These are phyloP conservation scores for Heterobasidion irregulare DNA, from an alignment of 1,284 basidiomycete genomes.

Conservation along the genomic window DNA sequence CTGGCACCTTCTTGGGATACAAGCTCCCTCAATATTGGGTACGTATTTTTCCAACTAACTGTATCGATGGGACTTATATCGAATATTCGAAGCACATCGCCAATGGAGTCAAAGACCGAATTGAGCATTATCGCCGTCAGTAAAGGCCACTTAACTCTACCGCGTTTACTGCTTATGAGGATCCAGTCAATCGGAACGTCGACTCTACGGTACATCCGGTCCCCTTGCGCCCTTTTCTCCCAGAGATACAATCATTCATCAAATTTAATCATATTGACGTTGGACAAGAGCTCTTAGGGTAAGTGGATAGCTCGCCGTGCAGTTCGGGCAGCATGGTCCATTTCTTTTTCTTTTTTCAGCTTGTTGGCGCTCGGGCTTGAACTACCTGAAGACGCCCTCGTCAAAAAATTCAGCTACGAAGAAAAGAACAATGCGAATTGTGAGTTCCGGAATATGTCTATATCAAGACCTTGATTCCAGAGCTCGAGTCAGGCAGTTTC, in stretches of 20 bases:
- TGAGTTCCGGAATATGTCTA: background rate
- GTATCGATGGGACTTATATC: background rate
- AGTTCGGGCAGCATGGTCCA: too few relatives aligned
- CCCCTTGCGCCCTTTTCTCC: slow-evolving; percentile 28
- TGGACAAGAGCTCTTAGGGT: slow-evolving; percentile 19
- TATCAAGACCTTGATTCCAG: background rate
- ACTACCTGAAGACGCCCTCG: slow-evolving; percentile 25
- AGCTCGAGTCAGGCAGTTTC: slow-evolving; percentile 17
- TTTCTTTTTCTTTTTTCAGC: slow-evolving; percentile 6
- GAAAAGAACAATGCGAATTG: slow-evolving; percentile 22
- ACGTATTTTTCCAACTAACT: slow-evolving; percentile 1
- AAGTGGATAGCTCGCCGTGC: background rate
- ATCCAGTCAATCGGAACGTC: slow-evolving; percentile 15
- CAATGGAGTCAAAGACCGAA: slow-evolving; percentile 48
- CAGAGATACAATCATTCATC: slow-evolving; percentile 30
- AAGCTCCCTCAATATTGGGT: slow-evolving; percentile 52
- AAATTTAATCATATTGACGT: slow-evolving; percentile 23
- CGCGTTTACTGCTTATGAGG: background rate
- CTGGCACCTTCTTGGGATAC: slow-evolving; percentile 52
- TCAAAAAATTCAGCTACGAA: slow-evolving; percentile 28
- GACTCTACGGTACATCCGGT: slow-evolving; percentile 23
- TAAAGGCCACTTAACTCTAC: background rate
- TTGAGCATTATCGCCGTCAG: slow-evolving; percentile 51
- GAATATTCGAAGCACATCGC: slow-evolving; percentile 35
- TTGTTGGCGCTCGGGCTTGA: slow-evolving; percentile 20